phyloP scores from a whole-genome alignment of 108 stramenopile species.

The Pseudonitzschia multistriata region DNA sequence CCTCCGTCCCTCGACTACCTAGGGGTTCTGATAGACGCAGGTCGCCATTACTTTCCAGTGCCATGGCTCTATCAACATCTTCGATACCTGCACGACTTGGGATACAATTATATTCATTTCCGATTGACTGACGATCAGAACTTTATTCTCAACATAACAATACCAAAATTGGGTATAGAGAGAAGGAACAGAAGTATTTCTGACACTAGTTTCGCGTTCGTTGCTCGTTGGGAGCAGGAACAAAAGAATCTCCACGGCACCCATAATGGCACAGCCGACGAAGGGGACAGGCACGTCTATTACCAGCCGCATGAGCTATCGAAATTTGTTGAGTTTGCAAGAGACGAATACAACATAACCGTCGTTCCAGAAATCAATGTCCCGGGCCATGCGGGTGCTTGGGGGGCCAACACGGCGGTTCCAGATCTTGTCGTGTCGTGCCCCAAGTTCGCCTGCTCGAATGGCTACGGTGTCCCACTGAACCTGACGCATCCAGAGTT shows the following conservation, averaged over 20 bases:
- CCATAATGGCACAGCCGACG: not conserved
- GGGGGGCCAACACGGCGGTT: conserved; percentile 26
- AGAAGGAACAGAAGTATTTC: not conserved
- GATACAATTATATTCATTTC: conserved; percentile 48
- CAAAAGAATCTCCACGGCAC: conserved; percentile 1
- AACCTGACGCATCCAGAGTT: conserved; percentile 36
- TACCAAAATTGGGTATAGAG: not conserved
- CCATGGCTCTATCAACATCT: conserved; percentile 33
- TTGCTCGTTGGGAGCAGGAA: not conserved
- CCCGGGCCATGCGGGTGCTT: conserved; percentile 48
- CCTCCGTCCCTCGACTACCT: conserved; percentile 9
- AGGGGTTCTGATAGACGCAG: conserved; percentile 48
- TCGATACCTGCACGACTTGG: conserved; percentile 19
- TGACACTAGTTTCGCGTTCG: not conserved
- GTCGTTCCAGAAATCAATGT: conserved; percentile 49
- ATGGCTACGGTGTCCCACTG: conserved; percentile 48
- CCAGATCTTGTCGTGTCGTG: conserved; percentile 43
- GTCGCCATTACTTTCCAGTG: conserved; percentile 52
- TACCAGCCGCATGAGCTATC: conserved; percentile 36
- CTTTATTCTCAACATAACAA: conserved; percentile 21
- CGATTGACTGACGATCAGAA: conserved; percentile 56
- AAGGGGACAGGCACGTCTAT: not conserved
- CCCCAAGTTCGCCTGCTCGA: conserved; percentile 39
- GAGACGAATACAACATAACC: conserved; percentile 22
- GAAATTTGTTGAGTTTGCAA: conserved; percentile 38